A percentile compares a stretch with the other conserved stretches of the same genome.
Evolutionary conservation across 83 land plant species (phyloP).

Genomic region (Picea engelmannii): DNA sequence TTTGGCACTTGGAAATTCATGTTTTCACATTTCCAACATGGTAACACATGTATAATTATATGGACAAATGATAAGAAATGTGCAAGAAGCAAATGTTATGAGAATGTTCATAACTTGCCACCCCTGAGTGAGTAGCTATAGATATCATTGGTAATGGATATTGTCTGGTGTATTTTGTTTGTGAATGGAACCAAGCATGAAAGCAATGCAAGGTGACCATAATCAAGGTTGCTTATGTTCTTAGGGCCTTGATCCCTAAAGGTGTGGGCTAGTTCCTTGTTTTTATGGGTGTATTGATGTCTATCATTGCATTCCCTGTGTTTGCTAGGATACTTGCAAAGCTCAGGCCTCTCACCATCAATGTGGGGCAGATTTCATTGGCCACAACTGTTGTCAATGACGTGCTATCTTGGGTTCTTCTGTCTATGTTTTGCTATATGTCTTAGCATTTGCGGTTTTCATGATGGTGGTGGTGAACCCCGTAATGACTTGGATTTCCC

Average conservation of each 20-base stretch:
- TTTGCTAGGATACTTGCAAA: constrained; percentile 81
- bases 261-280: constrained; percentile 55
- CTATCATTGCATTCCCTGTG: constrained; percentile 83
- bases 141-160: too few relatives aligned
- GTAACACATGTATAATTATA: too few relatives aligned
- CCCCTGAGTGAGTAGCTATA: too few relatives aligned
- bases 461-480: constrained; percentile 34
- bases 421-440: constrained; percentile 66
- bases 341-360: constrained; percentile 73
- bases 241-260: constrained; percentile 48
- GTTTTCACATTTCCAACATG: too few relatives aligned
- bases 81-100: too few relatives aligned
- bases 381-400: constrained; percentile 85
- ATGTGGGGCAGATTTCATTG: constrained; percentile 77
- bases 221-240: constrained; percentile 58
- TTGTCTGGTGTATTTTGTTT: too few relatives aligned
- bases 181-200: too few relatives aligned
- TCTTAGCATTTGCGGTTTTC: constrained; percentile 30
- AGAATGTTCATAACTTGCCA: too few relatives aligned
- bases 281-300: constrained; percentile 87
- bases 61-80: too few relatives aligned
- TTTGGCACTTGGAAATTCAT: too few relatives aligned
- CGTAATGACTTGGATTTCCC: constrained; percentile 26
- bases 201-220: constrained; percentile 12
- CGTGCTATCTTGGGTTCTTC: constrained; percentile 71